phyloP scores from a whole-genome alignment of 2,329 filamentous ascomycete genomes.

The Mollisia scopiformis region DNA sequence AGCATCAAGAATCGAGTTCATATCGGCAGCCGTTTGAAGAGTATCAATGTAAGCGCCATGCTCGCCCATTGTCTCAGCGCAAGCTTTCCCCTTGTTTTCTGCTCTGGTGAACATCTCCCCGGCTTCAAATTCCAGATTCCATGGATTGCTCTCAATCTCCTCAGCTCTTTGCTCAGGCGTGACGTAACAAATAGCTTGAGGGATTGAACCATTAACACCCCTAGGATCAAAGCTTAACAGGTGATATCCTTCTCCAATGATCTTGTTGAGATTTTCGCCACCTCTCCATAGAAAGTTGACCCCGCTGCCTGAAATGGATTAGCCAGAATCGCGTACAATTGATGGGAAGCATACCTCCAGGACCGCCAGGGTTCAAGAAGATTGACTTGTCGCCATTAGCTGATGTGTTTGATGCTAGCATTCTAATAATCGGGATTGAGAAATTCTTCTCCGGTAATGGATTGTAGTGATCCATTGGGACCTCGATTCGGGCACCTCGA shows the following conservation, averaged over 20 bases:
- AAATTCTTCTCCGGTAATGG: conserved; percentile 42
- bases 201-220: conserved; percentile 44
- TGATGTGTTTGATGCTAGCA: conserved; percentile 46
- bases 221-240: conserved; percentile 52
- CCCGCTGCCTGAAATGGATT: conserved; percentile 37
- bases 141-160: conserved; percentile 35
- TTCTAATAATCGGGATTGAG: conserved; percentile 47
- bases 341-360: conserved; percentile 39
- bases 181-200: conserved; percentile 44
- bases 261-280: conserved; percentile 41
- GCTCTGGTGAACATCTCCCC: conserved; percentile 45
- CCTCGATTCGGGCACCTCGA: conserved; percentile 30
- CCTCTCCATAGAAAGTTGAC: conserved; percentile 39
- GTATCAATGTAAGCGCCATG: conserved; percentile 50
- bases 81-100: conserved; percentile 44
- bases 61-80: conserved; percentile 48
- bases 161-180: conserved; percentile 37
- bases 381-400: conserved; percentile 39
- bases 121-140: conserved; percentile 23
- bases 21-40: conserved; percentile 53
- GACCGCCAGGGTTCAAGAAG: conserved; percentile 51
- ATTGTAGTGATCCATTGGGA: conserved; percentile 51
- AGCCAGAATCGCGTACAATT: neutral
- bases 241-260: conserved; percentile 49
- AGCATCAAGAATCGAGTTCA: conserved; percentile 52